phyloP scores from a whole-genome alignment of 257 asterid genomes.

The Solanum sejunctum region DNA sequence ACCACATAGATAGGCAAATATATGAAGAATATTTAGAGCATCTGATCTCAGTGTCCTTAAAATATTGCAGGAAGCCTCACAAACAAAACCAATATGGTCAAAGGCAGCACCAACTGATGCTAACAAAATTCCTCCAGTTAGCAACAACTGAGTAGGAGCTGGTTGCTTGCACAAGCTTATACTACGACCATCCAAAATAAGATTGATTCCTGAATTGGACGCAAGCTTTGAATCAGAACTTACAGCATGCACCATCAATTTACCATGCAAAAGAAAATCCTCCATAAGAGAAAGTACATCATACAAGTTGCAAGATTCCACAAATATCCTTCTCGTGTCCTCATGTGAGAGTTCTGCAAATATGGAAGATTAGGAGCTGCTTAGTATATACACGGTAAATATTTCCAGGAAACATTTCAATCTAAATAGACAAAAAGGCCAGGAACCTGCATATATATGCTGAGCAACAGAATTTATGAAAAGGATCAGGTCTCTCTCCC shows the following conservation, averaged over 20 bases:
- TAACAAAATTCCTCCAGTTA: constrained; percentile 51
- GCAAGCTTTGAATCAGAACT: constrained; percentile 18
- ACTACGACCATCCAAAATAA: constrained; percentile 26
- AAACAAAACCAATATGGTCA: constrained; percentile 55
- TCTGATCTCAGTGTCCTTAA: constrained; percentile 29
- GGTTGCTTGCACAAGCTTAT: constrained; percentile 23
- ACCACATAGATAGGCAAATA: constrained; percentile 63
- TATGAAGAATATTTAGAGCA: constrained; percentile 53
- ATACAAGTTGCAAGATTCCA: constrained; percentile 36
- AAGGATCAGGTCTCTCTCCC: constrained; percentile 17
- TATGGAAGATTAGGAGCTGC: background rate
- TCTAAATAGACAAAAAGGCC: background rate
- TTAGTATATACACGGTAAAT: background rate
- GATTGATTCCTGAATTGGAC: constrained; percentile 20
- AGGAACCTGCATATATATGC: constrained; percentile 43
- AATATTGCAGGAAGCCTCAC: constrained; percentile 70
- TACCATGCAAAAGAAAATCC: constrained; percentile 53
- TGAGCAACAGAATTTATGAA: constrained; percentile 28
- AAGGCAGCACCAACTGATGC: constrained; percentile 66
- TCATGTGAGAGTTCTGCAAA: constrained; percentile 55
- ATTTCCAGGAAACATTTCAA: background rate
- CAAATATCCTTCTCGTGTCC: constrained; percentile 29
- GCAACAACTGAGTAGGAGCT: constrained; percentile 44
- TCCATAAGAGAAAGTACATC: constrained; percentile 50
- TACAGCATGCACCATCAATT: constrained; percentile 27